Conservation (phyloP, 805 yeast genomes). For the Candida corydali region DNA sequence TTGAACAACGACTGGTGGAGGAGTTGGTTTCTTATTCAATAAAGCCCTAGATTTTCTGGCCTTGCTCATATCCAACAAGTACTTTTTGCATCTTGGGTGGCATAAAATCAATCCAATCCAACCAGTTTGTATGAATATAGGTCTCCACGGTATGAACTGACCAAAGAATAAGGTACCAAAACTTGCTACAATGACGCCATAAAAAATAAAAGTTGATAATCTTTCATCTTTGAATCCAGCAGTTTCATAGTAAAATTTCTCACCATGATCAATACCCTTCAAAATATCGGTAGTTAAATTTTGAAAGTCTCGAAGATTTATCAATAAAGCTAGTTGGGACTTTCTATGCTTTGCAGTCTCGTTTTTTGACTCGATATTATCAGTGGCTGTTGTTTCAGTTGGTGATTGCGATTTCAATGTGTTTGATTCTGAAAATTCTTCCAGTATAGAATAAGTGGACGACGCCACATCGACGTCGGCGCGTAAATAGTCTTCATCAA, state of each 20-base stretch:
- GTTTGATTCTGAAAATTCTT: constrained; percentile 9
- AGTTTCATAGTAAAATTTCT: constrained; percentile 53
- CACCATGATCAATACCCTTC: constrained; percentile 45
- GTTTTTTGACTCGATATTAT: constrained; percentile 7
- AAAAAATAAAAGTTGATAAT: constrained; percentile 55
- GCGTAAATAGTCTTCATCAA: constrained; percentile 17
- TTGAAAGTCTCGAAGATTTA: constrained; percentile 74
- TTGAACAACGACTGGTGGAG: constrained; percentile 25
- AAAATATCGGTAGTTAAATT: constrained; percentile 55
- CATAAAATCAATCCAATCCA: constrained; percentile 52
- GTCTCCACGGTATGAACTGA: constrained; percentile 61
- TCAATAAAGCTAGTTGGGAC: constrained; percentile 39
- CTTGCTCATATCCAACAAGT: constrained; percentile 15
- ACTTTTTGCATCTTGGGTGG: constrained; percentile 55
- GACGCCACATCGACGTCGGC: constrained; percentile 10
- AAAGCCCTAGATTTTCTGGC: constrained; percentile 11
- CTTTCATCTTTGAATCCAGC: constrained; percentile 72
- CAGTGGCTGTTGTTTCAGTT: constrained; percentile 2
- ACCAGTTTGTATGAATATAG: constrained; percentile 49
- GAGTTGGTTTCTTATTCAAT: constrained; percentile 6
- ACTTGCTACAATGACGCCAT: constrained; percentile 27
- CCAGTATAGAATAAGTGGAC: constrained; percentile 14
- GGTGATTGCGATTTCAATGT: constrained; percentile 5
- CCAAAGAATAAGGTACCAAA: constrained; percentile 42
- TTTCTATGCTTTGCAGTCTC: constrained; percentile 12